Base-by-base conservation (phyloP, 2,329 filamentous ascomycete genomes). In the Claviceps capensis region DNA sequence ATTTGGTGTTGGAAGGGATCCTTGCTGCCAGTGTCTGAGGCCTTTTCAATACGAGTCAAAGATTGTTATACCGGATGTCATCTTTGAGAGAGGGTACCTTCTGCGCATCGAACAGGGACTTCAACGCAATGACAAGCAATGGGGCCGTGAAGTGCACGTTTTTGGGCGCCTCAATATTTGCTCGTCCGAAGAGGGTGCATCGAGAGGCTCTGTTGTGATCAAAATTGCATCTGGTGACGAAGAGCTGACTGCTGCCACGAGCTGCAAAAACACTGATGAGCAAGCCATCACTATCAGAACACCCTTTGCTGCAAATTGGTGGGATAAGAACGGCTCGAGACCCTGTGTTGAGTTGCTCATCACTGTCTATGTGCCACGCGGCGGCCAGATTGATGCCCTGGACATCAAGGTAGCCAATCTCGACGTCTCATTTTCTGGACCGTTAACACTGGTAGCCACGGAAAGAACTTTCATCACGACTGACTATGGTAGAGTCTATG, bases 121-220 rank as follows among this genome's bases (percentile, higher is more conserved):
- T 9, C 55, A 60, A n/a, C 57, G 60, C 2, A 57, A 54, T 1
- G 44, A 57, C 13, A 40, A 56, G 16, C 52, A 48, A 48, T 56
- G 47, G 6, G 60, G 61, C 26, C 60, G 57, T 43, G 54, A 56
- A 5, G 68, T 75, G 40, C 62, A 62, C 6, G 61, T 78, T 47
- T 66, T 58, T 13, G 77, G 77, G 47, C 64, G 73, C 23, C 61
- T 79, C 17, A 56, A 75, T 43, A 51, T 79, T 43, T 69, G 72
- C 62, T 57, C 68, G 60, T 45, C 63, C 57, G 41, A 59, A 13
- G 60, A 65, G 16, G 36, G 58, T 23, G 64, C 62, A 2, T 65
- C 66, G 0, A 52, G 58, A 2, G 68, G 72, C 3, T 63, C 60
- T 2, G 57, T 78, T 40, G 67, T 72, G 1, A 48, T 79, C 5